phyloP scores from a whole-genome alignment of 1,284 basidiomycete genomes.

The Rhodotorula sp. region DNA sequence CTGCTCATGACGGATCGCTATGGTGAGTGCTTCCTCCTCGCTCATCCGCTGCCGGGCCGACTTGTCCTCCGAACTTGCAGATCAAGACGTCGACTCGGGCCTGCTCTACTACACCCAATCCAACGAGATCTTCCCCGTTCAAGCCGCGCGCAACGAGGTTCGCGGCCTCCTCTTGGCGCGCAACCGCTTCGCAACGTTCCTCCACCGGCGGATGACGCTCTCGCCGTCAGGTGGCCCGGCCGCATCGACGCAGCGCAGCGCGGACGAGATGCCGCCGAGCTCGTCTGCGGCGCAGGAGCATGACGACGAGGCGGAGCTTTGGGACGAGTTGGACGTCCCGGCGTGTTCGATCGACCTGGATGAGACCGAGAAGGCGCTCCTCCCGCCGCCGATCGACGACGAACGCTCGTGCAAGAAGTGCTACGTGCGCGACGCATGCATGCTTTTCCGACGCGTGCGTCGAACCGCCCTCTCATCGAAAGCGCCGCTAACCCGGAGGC shows the following conservation, averaged over 20 bases:
- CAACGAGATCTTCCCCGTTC: slow-evolving; percentile 81
- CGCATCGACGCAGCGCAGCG: background rate
- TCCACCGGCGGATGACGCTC: slow-evolving; percentile 50
- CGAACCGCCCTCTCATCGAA: background rate
- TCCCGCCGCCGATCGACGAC: slow-evolving; percentile 86
- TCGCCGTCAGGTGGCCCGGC: background rate
- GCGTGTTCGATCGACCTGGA: background rate
- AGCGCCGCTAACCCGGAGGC: background rate
- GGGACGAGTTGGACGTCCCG: slow-evolving; percentile 11
- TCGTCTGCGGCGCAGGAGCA: slow-evolving; percentile 2
- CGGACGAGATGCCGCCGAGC: background rate
- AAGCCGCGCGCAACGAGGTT: slow-evolving; percentile 75
- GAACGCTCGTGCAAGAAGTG: slow-evolving; percentile 76
- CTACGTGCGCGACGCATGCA: slow-evolving; percentile 81
- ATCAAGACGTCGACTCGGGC: slow-evolving; percentile 65
- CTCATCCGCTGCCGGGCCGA: background rate
- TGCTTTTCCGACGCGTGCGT: slow-evolving; percentile 84
- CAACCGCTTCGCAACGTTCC: slow-evolving; percentile 82
- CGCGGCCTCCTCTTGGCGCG: slow-evolving; percentile 76
- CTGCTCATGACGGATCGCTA: slow-evolving; percentile 89
- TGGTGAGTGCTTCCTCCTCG: slow-evolving; percentile 52
- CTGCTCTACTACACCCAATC: slow-evolving; percentile 92
- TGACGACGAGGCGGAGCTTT: slow-evolving; percentile 38
- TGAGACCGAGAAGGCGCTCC: slow-evolving; percentile 56
- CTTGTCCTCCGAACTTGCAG: slow-evolving; percentile 18